phyloP scores from a whole-genome alignment of 768 basidiomycete species.

The Astraeus odoratus region DNA sequence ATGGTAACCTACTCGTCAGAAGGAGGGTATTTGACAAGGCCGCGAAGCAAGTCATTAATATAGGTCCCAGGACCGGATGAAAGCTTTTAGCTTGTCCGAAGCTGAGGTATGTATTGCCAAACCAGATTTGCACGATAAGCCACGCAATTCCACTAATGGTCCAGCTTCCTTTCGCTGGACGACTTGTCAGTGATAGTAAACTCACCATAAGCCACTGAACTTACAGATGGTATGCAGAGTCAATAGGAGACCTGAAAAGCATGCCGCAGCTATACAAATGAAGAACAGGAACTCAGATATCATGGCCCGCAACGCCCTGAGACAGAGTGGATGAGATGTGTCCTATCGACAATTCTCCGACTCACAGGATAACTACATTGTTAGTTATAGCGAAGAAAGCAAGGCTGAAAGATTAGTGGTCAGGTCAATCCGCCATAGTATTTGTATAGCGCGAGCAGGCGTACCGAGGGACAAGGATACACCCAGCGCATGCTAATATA shows the following conservation, averaged over 20 bases:
- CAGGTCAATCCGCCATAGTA: background rate
- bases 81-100: conserved; percentile 53
- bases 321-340: conserved; percentile 5
- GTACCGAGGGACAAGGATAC: conserved; percentile 78
- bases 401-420: conserved; percentile 1
- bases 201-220: background rate
- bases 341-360: conserved; percentile 1
- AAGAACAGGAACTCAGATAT: conserved; percentile 74
- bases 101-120: conserved; percentile 65
- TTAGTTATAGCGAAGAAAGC: conserved; percentile 79
- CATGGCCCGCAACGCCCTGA: conserved; percentile 76
- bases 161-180: conserved; percentile 22
- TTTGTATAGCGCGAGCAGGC: conserved; percentile 5
- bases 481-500: conserved; percentile 76
- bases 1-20: conserved; percentile 56
- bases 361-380: conserved; percentile 73
- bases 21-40: conserved; percentile 74
- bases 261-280: conserved; percentile 66
- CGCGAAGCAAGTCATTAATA: conserved; percentile 75
- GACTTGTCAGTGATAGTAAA: conserved; percentile 19
- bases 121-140: conserved; percentile 86
- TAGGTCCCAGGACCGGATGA: conserved; percentile 66
- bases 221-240: conserved; percentile 48
- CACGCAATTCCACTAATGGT: conserved; percentile 54
- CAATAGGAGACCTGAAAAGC: conserved; percentile 72